Conservation (phyloP, 1,284 basidiomycete genomes). For the Leucoagaricus sp. region DNA sequence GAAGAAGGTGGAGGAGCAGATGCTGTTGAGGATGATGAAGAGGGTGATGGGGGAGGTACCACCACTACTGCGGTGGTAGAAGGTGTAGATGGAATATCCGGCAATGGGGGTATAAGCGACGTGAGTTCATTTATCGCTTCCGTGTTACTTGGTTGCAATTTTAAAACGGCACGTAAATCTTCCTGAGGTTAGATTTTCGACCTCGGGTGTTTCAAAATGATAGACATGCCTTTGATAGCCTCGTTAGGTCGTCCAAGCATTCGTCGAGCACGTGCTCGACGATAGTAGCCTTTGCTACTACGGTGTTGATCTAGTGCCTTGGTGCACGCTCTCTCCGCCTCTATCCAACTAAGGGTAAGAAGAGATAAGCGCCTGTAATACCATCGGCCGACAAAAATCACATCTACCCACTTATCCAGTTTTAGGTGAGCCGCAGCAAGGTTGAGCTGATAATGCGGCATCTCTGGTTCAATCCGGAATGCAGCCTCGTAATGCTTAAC, state of each 20-base stretch:
- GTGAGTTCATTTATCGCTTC: constrained; percentile 59
- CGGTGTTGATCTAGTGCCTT: constrained; percentile 60
- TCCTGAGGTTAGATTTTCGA: background rate
- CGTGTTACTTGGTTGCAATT: constrained; percentile 57
- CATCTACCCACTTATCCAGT: constrained; percentile 51
- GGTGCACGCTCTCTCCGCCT: constrained; percentile 67
- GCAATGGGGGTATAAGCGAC: constrained; percentile 37
- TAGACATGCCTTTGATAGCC: constrained; percentile 54
- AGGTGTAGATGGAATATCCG: constrained; percentile 1
- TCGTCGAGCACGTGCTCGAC: constrained; percentile 61
- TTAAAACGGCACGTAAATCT: constrained; percentile 62
- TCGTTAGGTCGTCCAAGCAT: constrained; percentile 59
- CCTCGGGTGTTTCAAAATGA: background rate
- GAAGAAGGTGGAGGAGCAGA: constrained; percentile 15
- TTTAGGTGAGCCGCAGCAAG: constrained; percentile 71
- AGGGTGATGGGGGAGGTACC: constrained; percentile 6
- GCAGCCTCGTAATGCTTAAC: constrained; percentile 59
- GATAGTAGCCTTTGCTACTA: constrained; percentile 66
- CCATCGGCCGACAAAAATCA: constrained; percentile 3
- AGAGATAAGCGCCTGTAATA: constrained; percentile 16
- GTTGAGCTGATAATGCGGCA: constrained; percentile 73
- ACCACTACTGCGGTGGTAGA: too few relatives aligned
- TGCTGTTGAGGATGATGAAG: constrained; percentile 23
- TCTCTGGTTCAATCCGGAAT: constrained; percentile 62
- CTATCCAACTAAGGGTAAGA: constrained; percentile 52